Conservation (phyloP, 2,329 filamentous ascomycete genomes). For the Aspergillus sergii region DNA sequence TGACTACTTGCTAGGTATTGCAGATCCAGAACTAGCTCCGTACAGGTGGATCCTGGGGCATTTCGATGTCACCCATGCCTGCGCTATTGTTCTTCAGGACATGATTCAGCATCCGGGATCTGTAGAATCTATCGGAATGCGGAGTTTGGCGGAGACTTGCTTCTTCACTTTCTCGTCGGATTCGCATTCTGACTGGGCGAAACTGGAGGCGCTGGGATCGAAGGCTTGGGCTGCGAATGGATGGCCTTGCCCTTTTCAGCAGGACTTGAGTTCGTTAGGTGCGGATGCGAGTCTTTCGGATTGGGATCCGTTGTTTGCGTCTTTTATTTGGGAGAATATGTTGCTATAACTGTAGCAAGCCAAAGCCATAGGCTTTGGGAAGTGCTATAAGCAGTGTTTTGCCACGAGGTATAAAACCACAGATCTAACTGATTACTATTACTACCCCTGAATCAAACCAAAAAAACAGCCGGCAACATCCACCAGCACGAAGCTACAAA, state of each 20-base stretch:
- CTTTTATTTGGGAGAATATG: background rate
- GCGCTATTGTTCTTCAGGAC: background rate
- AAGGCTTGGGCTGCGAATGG: background rate
- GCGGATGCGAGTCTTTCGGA: background rate
- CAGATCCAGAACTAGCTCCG: background rate
- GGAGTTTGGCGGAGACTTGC: background rate
- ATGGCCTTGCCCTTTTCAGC: background rate
- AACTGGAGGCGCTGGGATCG: background rate
- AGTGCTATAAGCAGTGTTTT: no score
- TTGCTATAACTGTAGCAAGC: background rate
- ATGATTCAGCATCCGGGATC: background rate
- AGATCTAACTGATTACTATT: background rate
- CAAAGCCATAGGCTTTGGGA: no score
- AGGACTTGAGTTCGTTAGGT: no score
- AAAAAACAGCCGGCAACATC: no score
- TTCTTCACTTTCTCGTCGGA: background rate
- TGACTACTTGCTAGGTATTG: background rate
- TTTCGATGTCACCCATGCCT: background rate
- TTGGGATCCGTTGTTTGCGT: background rate
- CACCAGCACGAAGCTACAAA: conserved; percentile 16
- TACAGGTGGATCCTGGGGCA: background rate
- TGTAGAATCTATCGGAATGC: background rate
- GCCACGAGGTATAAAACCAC: background rate
- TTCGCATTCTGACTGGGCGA: background rate
- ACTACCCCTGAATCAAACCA: no score